Base-by-base conservation (phyloP, 768 basidiomycete genomes). In the Saitozyma podzolica region DNA sequence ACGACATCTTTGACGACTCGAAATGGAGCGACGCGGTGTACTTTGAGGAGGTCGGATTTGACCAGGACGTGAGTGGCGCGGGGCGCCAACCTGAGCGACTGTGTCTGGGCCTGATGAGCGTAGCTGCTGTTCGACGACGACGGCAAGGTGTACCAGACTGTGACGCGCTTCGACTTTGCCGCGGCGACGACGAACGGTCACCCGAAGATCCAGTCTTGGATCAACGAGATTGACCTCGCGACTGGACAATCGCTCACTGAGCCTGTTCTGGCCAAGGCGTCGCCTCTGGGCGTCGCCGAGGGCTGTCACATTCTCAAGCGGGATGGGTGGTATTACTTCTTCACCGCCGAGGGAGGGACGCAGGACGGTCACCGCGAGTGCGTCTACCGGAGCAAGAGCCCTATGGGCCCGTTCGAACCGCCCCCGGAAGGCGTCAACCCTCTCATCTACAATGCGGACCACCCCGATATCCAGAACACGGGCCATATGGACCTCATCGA, bases 401-500 rank as follows among this genome's bases (percentile, higher is more conserved):
- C 76, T 73, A 40, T 66, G 54, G 80, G 80, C 9, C 79, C 80
- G 9, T 77, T 64, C 50, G 67, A 69, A 17, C 56, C 65, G 9
- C 60, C 59, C 41, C 66, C 65, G 16, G 63, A 37, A 10, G 56
- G 64, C n/a, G 43, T 68, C 56, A 68, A 68, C 54, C 67, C 67
- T 19, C n/a, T 68, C 42, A 52, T 65, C 40, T 68, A 17, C 60
- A 68, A 68, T 49, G 63, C 29, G 13, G 52, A 64, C 62, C 60
- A 80, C 77, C 55, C 80, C 75, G 17, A 68, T 78, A 80, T 81
- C 57, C 81, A 82, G 61, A 80, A 80, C 7, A 78, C 81, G 13
- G 81, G 81, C 5, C 81, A 82, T 61, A 76, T 80, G 19, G 81
- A 82, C 61, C 55, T 82, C 3, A 76, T 82, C 59, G 74, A 80